These are phyloP conservation scores for Tephrocybe sp. DNA, from an alignment of 768 basidiomycete species.

Conservation along the genomic window DNA sequence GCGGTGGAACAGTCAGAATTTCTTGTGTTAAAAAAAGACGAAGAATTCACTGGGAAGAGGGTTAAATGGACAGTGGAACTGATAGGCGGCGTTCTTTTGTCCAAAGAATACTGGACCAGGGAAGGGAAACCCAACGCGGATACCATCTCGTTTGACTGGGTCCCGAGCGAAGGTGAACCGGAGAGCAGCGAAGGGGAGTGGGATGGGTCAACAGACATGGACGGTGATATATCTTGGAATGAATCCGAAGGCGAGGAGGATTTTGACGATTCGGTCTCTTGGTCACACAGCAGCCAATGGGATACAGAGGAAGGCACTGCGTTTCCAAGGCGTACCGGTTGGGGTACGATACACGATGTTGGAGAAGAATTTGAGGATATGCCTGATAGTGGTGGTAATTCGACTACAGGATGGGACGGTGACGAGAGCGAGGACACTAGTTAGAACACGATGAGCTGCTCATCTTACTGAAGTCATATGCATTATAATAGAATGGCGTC, in stretches of 20 bases:
- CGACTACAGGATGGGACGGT: conserved; percentile 45
- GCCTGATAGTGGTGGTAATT: conserved; percentile 28
- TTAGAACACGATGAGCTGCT: conserved; percentile 13
- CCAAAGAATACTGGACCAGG: conserved; percentile 28
- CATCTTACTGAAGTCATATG: neutral
- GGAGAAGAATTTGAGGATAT: conserved; percentile 9
- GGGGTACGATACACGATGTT: conserved; percentile 5
- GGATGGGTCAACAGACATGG: conserved; percentile 34
- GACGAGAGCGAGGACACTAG: conserved; percentile 42
- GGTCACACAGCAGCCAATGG: conserved; percentile 12
- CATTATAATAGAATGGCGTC: neutral
- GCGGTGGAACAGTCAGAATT: conserved; percentile 44
- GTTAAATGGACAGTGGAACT: conserved; percentile 46
- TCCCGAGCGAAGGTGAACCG: conserved; percentile 35
- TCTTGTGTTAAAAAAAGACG: conserved; percentile 36
- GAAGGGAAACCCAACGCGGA: conserved; percentile 36
- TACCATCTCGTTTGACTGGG: conserved; percentile 44
- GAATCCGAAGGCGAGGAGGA: conserved; percentile 37
- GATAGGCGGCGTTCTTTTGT: conserved; percentile 33
- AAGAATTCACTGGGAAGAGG: conserved; percentile 30
- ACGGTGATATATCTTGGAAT: conserved; percentile 42
- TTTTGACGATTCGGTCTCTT: conserved; percentile 21
- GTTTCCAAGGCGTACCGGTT: neutral
- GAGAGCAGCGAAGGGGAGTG: conserved; percentile 27
- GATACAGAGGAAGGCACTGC: conserved; percentile 5